phyloP scores from a whole-genome alignment of 2,329 filamentous ascomycete species.

The Pseudomassariella vexata region DNA sequence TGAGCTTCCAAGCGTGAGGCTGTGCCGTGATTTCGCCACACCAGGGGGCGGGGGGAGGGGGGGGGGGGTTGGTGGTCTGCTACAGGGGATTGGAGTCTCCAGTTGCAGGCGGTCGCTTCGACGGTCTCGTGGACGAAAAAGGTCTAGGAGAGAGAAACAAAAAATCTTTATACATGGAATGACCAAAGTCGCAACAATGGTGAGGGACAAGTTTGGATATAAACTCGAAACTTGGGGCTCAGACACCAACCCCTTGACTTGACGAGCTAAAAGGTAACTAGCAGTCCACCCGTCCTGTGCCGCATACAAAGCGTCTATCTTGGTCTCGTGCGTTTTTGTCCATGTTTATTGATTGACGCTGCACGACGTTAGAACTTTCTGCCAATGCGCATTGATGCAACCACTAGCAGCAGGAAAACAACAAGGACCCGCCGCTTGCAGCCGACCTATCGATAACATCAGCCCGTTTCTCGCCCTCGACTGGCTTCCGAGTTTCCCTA shows the following conservation, averaged over 20 bases:
- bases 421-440: slow-evolving; percentile 4
- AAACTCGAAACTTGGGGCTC: neutral
- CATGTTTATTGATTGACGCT: slow-evolving; percentile 5
- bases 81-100: neutral
- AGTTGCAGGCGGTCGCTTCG: neutral
- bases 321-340: slow-evolving; percentile 4
- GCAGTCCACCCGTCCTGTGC: neutral
- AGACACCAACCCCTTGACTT: neutral
- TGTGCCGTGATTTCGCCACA: slow-evolving; percentile 8
- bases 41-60: no score
- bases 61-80: slow-evolving; percentile 1
- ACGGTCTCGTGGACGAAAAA: neutral
- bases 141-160: neutral
- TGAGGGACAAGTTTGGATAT: neutral
- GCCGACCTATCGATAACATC: slow-evolving; percentile 1
- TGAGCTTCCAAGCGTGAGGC: slow-evolving; percentile 10
- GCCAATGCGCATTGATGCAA: slow-evolving; percentile 1
- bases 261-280: neutral
- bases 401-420: no score
- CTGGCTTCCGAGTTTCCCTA: no score
- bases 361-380: slow-evolving; percentile 4
- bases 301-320: neutral
- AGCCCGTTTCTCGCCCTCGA: no score
- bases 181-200: neutral
- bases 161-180: neutral